A percentile compares a stretch with the other conserved stretches of the same genome.
phyloP scores from a whole-genome alignment of 768 basidiomycete genomes.

The Butyriboletus loyo region DNA sequence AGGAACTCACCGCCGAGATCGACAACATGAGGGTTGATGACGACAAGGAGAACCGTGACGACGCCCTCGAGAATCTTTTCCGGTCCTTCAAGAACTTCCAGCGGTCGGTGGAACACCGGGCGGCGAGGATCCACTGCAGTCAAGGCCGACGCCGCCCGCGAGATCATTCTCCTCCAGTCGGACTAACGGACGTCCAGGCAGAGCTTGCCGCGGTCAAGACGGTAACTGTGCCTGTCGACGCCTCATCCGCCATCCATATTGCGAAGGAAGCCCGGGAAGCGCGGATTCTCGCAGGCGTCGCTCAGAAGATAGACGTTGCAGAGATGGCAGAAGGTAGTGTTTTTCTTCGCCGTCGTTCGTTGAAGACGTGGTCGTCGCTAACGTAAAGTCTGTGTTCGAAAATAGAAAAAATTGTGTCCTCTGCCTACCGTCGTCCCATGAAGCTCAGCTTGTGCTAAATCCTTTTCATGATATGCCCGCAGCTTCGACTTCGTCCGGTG shows the following conservation, averaged over 20 bases:
- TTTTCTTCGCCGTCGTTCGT: background rate
- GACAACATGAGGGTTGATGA: background rate
- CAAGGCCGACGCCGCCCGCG: slow-evolving; percentile 11
- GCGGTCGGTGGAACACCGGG: slow-evolving; percentile 7
- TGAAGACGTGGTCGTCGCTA: background rate
- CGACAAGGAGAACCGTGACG: slow-evolving; percentile 1
- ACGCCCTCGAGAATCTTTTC: background rate
- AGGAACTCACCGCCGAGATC: slow-evolving; percentile 11
- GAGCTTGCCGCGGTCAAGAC: slow-evolving; percentile 9
- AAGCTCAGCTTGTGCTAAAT: background rate
- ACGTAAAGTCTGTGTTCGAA: background rate
- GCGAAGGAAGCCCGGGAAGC: too few species aligned
- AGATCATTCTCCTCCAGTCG: slow-evolving; percentile 8
- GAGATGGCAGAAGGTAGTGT: slow-evolving; percentile 5
- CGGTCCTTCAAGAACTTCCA: background rate
- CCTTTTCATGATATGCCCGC: background rate
- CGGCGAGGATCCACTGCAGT: slow-evolving; percentile 2
- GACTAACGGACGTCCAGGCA: background rate
- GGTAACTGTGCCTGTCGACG: background rate
- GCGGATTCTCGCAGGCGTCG: too few species aligned
- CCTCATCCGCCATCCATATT: background rate
- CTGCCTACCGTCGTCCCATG: background rate
- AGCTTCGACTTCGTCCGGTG: background rate
- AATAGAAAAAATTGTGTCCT: background rate
- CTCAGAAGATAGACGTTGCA: background rate